Conservation (phyloP, 2,329 filamentous ascomycete species). For the Eutypa lata region DNA sequence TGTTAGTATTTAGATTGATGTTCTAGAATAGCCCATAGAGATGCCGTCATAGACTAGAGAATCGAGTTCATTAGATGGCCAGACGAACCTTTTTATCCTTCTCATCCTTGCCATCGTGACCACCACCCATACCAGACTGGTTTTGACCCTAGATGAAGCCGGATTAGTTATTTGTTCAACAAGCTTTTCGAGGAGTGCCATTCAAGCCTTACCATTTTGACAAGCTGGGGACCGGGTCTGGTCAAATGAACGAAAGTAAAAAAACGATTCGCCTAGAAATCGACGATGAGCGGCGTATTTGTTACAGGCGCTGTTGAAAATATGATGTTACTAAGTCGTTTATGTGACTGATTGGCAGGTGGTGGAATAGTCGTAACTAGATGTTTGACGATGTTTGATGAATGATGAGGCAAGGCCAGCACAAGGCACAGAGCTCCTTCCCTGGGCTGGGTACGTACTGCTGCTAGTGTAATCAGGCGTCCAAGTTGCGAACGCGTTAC, state of each 20-base stretch:
- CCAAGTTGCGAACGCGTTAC: slow-evolving; percentile 1
- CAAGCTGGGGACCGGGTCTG: slow-evolving; percentile 10
- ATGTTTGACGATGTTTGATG: neutral
- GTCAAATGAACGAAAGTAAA: slow-evolving; percentile 3
- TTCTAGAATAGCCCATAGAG: neutral
- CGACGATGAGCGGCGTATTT: neutral
- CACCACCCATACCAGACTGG: slow-evolving; percentile 82
- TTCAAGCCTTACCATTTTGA: slow-evolving; percentile 24
- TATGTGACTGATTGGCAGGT: neutral
- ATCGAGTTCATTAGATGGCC: neutral
- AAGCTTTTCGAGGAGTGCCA: neutral
- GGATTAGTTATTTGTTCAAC: neutral
- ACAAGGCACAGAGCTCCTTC: neutral
- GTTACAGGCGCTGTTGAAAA: neutral
- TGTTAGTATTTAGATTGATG: neutral
- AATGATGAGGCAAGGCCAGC: neutral
- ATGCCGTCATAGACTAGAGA: neutral
- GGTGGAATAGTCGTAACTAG: neutral
- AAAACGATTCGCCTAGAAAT: neutral
- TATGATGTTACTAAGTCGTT: neutral
- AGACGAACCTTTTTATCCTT: slow-evolving; percentile 86
- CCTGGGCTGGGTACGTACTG: neutral
- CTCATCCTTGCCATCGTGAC: slow-evolving; percentile 74
- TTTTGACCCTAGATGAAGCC: slow-evolving; percentile 64
- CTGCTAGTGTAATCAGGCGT: slow-evolving; percentile 1